phyloP scores from a whole-genome alignment of 805 yeast genomes.

The Dipodascus geniculatus region DNA sequence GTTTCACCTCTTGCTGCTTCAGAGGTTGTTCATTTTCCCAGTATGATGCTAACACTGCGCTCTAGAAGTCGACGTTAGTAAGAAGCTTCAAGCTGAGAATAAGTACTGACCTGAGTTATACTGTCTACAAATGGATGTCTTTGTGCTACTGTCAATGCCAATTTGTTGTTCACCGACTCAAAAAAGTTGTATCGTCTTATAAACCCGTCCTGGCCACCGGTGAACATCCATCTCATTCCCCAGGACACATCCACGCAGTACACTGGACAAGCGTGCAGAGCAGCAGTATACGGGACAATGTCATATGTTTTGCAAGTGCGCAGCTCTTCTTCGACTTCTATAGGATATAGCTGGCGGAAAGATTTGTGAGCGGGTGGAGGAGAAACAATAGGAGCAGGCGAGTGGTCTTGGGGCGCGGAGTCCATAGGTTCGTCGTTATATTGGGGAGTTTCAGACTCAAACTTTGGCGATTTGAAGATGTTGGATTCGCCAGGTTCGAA shows the following conservation, averaged over 20 bases:
- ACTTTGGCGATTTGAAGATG: not conserved
- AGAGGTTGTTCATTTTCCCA: slow-evolving; percentile 96
- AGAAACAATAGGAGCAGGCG: slow-evolving; percentile 3
- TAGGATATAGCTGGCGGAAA: slow-evolving; percentile 13
- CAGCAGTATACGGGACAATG: slow-evolving; percentile 75
- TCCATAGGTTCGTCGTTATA: slow-evolving; percentile 8
- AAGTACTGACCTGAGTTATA: slow-evolving; percentile 50
- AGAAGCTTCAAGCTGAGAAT: not conserved
- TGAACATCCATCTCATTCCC: slow-evolving; percentile 76
- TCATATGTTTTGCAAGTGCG: slow-evolving; percentile 46
- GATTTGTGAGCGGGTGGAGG: slow-evolving; percentile 5
- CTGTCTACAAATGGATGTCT: slow-evolving; percentile 81
- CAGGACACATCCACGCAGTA: slow-evolving; percentile 66
- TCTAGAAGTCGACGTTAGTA: slow-evolving; percentile 20
- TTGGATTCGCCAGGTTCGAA: not conserved
- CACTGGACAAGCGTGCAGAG: slow-evolving; percentile 69
- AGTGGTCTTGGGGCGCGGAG: slow-evolving; percentile 16
- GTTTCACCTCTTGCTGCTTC: slow-evolving; percentile 32
- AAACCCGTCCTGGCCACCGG: slow-evolving; percentile 95
- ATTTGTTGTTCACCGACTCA: slow-evolving; percentile 74
- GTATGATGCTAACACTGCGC: slow-evolving; percentile 72
- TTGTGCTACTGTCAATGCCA: slow-evolving; percentile 83
- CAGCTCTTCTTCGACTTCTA: slow-evolving; percentile 32
- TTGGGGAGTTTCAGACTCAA: slow-evolving; percentile 9
- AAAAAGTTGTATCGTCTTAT: slow-evolving; percentile 82